Evolutionary conservation across 2,329 filamentous ascomycete genomes (phyloP).

Genomic region (Penicillium hesseltinei): DNA sequence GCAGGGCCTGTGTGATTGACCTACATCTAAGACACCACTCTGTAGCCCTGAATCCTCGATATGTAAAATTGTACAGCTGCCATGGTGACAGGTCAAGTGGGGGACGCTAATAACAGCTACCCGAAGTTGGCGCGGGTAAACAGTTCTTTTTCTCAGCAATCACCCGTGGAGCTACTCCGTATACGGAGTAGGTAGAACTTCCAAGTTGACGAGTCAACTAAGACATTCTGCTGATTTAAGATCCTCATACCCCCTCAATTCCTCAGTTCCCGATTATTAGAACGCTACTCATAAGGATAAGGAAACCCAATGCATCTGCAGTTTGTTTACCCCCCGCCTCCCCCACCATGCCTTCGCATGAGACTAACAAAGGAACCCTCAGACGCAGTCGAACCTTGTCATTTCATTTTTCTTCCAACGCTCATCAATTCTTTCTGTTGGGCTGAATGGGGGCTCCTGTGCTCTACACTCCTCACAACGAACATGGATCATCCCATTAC

Average conservation of each 20-base stretch:
- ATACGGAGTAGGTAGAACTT: background rate
- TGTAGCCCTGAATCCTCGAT: background rate
- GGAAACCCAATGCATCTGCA: background rate
- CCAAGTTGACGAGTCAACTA: background rate
- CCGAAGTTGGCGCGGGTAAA: constrained; percentile 1
- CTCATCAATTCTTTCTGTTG: background rate
- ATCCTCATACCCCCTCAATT: background rate
- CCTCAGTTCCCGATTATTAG: background rate
- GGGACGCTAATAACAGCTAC: background rate
- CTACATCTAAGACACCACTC: background rate
- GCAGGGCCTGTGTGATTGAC: background rate
- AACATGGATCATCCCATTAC: constrained; percentile 15
- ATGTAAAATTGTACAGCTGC: background rate
- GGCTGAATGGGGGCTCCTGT: background rate
- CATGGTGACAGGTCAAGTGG: background rate
- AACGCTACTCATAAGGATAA: no score
- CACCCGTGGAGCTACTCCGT: background rate
- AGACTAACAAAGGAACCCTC: background rate
- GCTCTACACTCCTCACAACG: background rate
- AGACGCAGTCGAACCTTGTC: background rate
- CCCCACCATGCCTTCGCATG: background rate
- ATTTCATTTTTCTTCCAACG: background rate
- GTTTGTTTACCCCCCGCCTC: background rate
- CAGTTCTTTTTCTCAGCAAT: background rate
- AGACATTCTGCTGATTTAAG: background rate